Evolutionary conservation across 768 basidiomycete genomes (phyloP).

Genomic region (Tylopilus felleus): DNA sequence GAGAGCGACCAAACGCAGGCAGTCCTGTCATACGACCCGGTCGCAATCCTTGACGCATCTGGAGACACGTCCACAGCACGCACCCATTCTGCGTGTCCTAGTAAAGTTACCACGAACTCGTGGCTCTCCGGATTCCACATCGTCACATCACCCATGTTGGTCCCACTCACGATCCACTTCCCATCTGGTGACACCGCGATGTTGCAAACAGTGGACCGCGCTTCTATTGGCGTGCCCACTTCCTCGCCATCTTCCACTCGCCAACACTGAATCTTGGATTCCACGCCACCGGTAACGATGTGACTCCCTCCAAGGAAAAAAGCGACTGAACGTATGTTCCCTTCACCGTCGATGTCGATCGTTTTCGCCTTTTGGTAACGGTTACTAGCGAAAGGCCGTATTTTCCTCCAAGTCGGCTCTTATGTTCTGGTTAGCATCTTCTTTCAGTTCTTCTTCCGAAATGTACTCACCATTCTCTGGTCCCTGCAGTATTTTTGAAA

Average conservation of each 20-base stretch:
- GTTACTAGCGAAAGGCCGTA: background rate
- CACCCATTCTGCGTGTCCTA: slow-evolving; percentile 1
- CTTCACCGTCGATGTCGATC: slow-evolving; percentile 1
- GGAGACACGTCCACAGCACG: slow-evolving; percentile 5
- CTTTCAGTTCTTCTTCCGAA: background rate
- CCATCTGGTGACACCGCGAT: slow-evolving; percentile 3
- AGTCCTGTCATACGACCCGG: slow-evolving; percentile 8
- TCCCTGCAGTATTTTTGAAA: background rate
- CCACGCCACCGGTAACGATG: slow-evolving; percentile 6
- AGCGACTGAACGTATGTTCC: background rate
- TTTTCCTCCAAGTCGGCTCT: background rate
- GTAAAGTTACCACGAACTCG: background rate
- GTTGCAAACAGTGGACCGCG: slow-evolving; percentile 5
- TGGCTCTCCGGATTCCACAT: background rate
- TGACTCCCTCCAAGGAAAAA: slow-evolving; percentile 8
- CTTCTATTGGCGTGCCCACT: background rate
- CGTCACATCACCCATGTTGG: slow-evolving; percentile 1
- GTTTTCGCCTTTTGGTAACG: background rate
- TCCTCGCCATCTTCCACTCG: slow-evolving; percentile 2
- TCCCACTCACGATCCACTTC: slow-evolving; percentile 5
- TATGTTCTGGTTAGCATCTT: background rate
- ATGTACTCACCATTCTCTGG: background rate
- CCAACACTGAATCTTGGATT: slow-evolving; percentile 5
- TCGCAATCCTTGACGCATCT: background rate
- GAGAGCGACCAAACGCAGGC: slow-evolving; percentile 6